These are phyloP conservation scores for Trifolium subterraneum DNA, from an alignment of 306 rosid species.

Conservation along the genomic window DNA sequence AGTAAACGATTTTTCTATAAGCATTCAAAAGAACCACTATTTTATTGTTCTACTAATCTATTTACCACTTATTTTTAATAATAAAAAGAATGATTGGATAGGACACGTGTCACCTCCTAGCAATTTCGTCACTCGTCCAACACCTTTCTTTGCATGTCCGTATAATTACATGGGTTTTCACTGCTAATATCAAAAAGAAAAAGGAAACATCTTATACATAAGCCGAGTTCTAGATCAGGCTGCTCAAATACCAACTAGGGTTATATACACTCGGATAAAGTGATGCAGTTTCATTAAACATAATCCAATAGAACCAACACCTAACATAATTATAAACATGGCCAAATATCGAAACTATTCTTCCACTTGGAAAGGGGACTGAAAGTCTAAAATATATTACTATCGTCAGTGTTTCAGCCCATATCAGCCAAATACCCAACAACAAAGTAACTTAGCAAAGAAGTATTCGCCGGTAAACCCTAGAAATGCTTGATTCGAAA, in stretches of 20 bases:
- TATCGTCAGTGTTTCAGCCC: conserved; percentile 21
- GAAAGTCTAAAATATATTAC: neutral
- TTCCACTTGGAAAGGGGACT: neutral
- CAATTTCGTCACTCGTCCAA: neutral
- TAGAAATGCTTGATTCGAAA: conserved; percentile 3
- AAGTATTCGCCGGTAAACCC: conserved; percentile 18
- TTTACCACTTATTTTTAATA: neutral
- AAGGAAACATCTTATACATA: conserved; percentile 13
- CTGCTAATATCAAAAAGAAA: conserved; percentile 33
- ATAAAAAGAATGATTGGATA: neutral
- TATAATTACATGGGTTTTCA: neutral
- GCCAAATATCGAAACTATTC: neutral
- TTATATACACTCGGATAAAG: conserved; percentile 2
- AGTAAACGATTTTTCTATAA: neutral
- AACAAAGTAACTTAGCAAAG: neutral
- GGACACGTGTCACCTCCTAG: neutral
- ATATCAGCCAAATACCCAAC: neutral
- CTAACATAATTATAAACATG: conserved; percentile 13
- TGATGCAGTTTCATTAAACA: neutral
- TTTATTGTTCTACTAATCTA: conserved; percentile 18
- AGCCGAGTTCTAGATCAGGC: conserved; percentile 7
- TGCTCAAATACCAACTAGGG: conserved; percentile 19
- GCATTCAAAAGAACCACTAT: conserved; percentile 15
- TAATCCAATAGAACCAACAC: conserved; percentile 22
- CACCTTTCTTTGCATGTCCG: neutral